Conservation (phyloP, 2,329 filamentous ascomycete genomes). For the Huntiella savannae region DNA sequence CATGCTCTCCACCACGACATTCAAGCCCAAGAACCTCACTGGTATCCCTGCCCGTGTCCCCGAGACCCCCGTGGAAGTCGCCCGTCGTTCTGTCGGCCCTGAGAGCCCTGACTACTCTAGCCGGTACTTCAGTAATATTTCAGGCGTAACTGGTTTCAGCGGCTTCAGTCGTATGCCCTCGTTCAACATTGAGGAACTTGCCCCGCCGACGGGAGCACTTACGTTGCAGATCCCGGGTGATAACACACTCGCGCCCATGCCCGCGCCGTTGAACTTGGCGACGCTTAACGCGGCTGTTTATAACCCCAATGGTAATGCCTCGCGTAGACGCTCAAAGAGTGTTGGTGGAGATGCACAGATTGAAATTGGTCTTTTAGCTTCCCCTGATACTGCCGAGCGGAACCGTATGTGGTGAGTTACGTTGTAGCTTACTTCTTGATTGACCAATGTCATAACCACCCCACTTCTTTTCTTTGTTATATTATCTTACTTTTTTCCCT, state of each 20-base stretch:
- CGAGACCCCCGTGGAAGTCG: slow-evolving; percentile 12
- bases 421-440: neutral
- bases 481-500: slow-evolving; percentile 1
- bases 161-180: slow-evolving; percentile 4
- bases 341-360: slow-evolving; percentile 15
- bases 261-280: slow-evolving; percentile 7
- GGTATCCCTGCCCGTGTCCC: neutral
- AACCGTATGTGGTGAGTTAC: neutral
- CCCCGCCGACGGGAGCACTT: neutral
- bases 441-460: neutral
- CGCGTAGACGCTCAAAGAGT: neutral
- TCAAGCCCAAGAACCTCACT: slow-evolving; percentile 17
- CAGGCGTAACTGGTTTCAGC: slow-evolving; percentile 6
- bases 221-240: neutral
- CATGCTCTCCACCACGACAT: neutral
- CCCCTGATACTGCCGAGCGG: slow-evolving; percentile 2
- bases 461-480: neutral
- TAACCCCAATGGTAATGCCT: slow-evolving; percentile 19
- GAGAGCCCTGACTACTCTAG: slow-evolving; percentile 11
- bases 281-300: slow-evolving; percentile 35
- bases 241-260: neutral
- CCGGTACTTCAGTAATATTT: slow-evolving; percentile 6
- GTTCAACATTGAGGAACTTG: slow-evolving; percentile 1
- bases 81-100: slow-evolving; percentile 1
- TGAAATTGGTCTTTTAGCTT: slow-evolving; percentile 7